phyloP scores from a whole-genome alignment of 2,329 filamentous ascomycete species.

The Diaporthe citrichinensis region DNA sequence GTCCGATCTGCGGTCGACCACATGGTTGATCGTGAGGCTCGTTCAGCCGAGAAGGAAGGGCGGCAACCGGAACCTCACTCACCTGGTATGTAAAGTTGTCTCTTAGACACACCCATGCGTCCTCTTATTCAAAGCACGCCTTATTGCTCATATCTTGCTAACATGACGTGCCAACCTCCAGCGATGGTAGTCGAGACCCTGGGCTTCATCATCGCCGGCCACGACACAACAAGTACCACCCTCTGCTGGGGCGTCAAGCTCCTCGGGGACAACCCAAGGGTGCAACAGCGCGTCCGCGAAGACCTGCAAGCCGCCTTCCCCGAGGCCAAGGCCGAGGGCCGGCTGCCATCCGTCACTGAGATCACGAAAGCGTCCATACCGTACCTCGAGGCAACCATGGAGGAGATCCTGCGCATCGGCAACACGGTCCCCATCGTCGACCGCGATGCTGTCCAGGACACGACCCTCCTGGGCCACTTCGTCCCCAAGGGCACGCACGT shows the following conservation, averaged over 20 bases:
- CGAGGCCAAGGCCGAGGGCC: conserved; percentile 52
- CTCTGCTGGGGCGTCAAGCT: conserved; percentile 59
- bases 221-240: conserved; percentile 60
- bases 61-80: conserved; percentile 32
- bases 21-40: conserved; percentile 36
- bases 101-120: background rate
- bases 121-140: background rate
- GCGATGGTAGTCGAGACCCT: conserved; percentile 52
- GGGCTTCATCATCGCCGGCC: conserved; percentile 58
- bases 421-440: conserved; percentile 62
- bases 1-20: conserved; percentile 26
- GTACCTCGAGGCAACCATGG: conserved; percentile 61
- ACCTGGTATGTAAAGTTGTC: background rate
- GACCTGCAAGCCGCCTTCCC: conserved; percentile 55
- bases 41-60: conserved; percentile 28
- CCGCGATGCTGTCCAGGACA: conserved; percentile 56
- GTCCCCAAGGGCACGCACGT: conserved; percentile 59
- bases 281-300: conserved; percentile 56
- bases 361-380: conserved; percentile 56
- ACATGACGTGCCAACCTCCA: background rate
- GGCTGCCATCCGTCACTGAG: conserved; percentile 49
- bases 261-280: conserved; percentile 54
- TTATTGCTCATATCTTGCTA: background rate
- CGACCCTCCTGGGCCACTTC: conserved; percentile 55
- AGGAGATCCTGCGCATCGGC: conserved; percentile 61